Percentiles rank a stretch among this genome's conserved stretches.
Conservation (phyloP, 179 eudicot genomes). For the Beta corolliflora region DNA sequence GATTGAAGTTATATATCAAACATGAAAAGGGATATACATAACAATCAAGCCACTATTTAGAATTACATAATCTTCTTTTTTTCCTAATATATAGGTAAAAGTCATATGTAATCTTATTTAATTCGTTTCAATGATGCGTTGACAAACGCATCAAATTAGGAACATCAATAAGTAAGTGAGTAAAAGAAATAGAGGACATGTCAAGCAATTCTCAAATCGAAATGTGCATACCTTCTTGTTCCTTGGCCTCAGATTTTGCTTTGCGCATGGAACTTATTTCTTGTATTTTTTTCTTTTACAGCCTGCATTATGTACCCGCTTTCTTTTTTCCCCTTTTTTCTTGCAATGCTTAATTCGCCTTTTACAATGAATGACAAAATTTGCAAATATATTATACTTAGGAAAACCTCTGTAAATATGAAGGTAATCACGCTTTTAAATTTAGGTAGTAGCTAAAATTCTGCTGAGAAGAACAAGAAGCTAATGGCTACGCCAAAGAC, state of each 20-base stretch:
- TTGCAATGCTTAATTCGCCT: neutral
- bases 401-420: neutral
- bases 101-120: too few relatives aligned
- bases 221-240: constrained; percentile 52
- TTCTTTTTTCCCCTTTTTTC: neutral
- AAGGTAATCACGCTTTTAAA: neutral
- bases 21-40: neutral
- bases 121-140: too few relatives aligned
- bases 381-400: neutral
- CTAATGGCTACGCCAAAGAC: neutral
- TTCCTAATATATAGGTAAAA: too few relatives aligned
- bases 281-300: constrained; percentile 54
- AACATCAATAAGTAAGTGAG: too few relatives aligned
- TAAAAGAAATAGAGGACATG: too few relatives aligned
- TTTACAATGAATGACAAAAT: neutral
- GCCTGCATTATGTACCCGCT: constrained; percentile 53
- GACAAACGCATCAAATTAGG: too few relatives aligned
- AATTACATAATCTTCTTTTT: too few relatives aligned
- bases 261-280: constrained; percentile 55
- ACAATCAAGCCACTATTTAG: too few relatives aligned
- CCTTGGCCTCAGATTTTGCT: constrained; percentile 60
- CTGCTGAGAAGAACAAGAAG: neutral
- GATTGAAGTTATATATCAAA: too few relatives aligned
- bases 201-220: too few relatives aligned
- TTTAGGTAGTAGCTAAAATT: neutral